phyloP scores from a whole-genome alignment of 2,329 filamentous ascomycete genomes.

The Nemania sp. region DNA sequence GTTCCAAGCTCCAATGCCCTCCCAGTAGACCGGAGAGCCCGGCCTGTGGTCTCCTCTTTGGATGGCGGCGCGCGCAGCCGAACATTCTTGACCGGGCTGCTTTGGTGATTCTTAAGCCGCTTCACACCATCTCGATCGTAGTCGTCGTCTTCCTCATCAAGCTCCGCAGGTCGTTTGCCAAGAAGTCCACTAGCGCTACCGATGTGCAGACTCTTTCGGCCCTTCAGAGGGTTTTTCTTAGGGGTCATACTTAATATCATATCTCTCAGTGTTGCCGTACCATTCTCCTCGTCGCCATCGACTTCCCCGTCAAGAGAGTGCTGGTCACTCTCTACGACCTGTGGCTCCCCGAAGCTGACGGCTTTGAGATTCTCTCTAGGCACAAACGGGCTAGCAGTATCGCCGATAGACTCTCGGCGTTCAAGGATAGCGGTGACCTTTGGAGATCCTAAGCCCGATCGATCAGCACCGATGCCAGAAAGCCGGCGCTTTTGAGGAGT shows the following conservation, averaged over 20 bases:
- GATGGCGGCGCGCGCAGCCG: constrained; percentile 70
- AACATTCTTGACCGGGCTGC: constrained; percentile 77
- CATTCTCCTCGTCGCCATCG: constrained; percentile 60
- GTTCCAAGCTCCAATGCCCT: constrained; percentile 50
- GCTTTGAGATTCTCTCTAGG: constrained; percentile 51
- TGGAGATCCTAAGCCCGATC: constrained; percentile 73
- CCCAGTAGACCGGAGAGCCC: constrained; percentile 53
- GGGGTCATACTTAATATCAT: constrained; percentile 80
- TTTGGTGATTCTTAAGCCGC: constrained; percentile 70
- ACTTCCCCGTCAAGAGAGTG: constrained; percentile 60
- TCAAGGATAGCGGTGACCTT: constrained; percentile 72
- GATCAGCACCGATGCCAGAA: constrained; percentile 71
- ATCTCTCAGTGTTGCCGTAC: constrained; percentile 69
- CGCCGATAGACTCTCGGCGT: constrained; percentile 70
- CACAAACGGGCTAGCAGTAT: constrained; percentile 65
- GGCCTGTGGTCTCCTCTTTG: constrained; percentile 66
- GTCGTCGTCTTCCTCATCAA: constrained; percentile 65
- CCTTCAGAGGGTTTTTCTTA: constrained; percentile 67
- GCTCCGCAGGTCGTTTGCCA: constrained; percentile 72
- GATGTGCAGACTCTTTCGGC: constrained; percentile 76
- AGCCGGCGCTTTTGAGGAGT: constrained; percentile 63
- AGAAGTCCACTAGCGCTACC: constrained; percentile 74
- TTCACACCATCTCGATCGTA: constrained; percentile 66
- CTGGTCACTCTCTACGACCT: constrained; percentile 63
- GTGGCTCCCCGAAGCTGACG: constrained; percentile 68